phyloP scores from a whole-genome alignment of 2,329 filamentous ascomycete genomes.

The Geosmithia flava region DNA sequence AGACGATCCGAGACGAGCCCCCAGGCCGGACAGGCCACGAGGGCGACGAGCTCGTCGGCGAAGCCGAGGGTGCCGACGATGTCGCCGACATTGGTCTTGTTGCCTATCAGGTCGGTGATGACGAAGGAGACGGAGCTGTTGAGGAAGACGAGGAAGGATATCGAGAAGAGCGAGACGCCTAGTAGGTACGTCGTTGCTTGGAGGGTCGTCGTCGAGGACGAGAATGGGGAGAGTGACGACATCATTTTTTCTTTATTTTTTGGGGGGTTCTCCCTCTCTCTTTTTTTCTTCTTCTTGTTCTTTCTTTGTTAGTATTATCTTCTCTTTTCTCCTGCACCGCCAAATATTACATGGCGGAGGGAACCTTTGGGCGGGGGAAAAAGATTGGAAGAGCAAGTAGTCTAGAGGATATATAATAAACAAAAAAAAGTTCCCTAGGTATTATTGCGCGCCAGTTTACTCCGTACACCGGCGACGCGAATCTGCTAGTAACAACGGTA shows the following conservation, averaged over 20 bases:
- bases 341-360: too few species aligned
- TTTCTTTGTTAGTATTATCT: too few species aligned
- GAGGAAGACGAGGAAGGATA: conserved; percentile 81
- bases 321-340: too few species aligned
- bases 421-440: too few species aligned
- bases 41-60: conserved; percentile 69
- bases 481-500: too few species aligned
- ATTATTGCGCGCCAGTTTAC: too few species aligned
- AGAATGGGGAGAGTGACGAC: conserved; percentile 37
- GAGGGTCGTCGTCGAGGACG: conserved; percentile 42
- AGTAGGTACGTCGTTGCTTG: conserved; percentile 67
- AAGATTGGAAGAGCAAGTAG: too few species aligned
- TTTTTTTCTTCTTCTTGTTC: not conserved
- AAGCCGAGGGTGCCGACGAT: conserved; percentile 78
- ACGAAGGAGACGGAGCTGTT: conserved; percentile 79
- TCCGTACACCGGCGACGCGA: too few species aligned
- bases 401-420: too few species aligned
- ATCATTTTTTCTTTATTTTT: conserved; percentile 8
- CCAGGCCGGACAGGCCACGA: conserved; percentile 72
- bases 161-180: conserved; percentile 74
- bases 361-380: too few species aligned
- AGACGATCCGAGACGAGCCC: conserved; percentile 66
- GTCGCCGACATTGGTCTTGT: conserved; percentile 61
- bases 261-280: too few species aligned
- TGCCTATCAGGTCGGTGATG: conserved; percentile 68